Percentiles rank a stretch among this genome's conserved stretches.
Evolutionary conservation across 768 basidiomycete genomes (phyloP).

Genomic region (Tricholoma hemisulphureum): DNA sequence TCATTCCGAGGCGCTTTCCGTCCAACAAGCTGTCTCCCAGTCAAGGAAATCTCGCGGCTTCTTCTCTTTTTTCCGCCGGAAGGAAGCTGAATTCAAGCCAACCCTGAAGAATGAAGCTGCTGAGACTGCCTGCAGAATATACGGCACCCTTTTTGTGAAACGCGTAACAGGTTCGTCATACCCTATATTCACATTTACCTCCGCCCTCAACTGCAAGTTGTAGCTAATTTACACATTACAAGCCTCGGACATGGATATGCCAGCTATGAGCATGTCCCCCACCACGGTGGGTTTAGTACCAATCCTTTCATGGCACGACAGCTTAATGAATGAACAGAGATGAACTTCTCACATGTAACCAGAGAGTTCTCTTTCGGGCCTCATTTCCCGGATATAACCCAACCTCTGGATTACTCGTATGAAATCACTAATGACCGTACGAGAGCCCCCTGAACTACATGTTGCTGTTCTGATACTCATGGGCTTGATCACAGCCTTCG

Average conservation of each 20-base stretch:
- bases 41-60: conserved; percentile 75
- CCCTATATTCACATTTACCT: not conserved
- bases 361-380: conserved; percentile 97
- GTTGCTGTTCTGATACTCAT: not conserved
- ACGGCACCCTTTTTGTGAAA: conserved; percentile 79
- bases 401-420: conserved; percentile 90
- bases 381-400: conserved; percentile 91
- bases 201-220: not conserved
- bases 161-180: conserved; percentile 73
- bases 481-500: conserved; percentile 55
- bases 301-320: not conserved
- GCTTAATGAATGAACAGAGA: conserved; percentile 48
- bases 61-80: conserved; percentile 54
- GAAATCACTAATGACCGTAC: conserved; percentile 68
- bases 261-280: conserved; percentile 83
- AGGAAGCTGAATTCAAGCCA: conserved; percentile 55
- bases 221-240: conserved; percentile 91
- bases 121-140: conserved; percentile 81
- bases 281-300: conserved; percentile 56
- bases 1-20: conserved; percentile 66
- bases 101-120: conserved; percentile 69
- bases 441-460: conserved; percentile 27
- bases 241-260: conserved; percentile 94
- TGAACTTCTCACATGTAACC: conserved; percentile 97
- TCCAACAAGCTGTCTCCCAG: conserved; percentile 65